Evolutionary conservation across 352 stramenopile genomes (phyloP).

Genomic region (Pythium graminicola): DNA sequence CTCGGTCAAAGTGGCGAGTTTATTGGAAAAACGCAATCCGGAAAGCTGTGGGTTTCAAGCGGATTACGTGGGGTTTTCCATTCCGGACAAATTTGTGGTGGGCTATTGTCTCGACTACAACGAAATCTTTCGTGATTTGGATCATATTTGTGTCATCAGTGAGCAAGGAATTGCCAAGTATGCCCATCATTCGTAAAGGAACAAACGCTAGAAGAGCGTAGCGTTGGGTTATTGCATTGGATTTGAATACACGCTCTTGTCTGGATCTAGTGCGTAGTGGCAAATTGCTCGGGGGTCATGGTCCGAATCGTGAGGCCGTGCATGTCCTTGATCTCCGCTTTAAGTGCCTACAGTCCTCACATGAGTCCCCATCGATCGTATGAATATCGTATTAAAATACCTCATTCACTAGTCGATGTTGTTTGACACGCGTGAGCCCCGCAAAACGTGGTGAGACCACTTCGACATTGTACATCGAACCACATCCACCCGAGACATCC

Average conservation of each 20-base stretch:
- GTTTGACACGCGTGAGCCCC: conserved; percentile 79
- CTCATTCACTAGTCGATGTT: conserved; percentile 85
- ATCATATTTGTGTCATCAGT: conserved; percentile 95
- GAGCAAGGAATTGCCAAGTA: conserved; percentile 88
- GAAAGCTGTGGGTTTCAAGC: conserved; percentile 86
- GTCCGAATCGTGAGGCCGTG: conserved; percentile 80
- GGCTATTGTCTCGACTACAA: conserved; percentile 98
- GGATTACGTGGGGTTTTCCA: conserved; percentile 95
- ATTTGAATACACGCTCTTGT: not conserved
- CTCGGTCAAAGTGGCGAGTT: conserved; percentile 85
- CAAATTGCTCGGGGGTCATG: conserved; percentile 70
- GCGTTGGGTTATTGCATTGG: not conserved
- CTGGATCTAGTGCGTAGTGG: conserved; percentile 39
- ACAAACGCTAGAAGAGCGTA: no score
- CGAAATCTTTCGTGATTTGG: conserved; percentile 93
- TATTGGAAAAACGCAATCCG: conserved; percentile 93
- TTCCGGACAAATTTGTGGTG: conserved; percentile 94
- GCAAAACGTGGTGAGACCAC: conserved; percentile 73
- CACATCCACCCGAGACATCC: conserved; percentile 85
- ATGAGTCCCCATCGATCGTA: not conserved
- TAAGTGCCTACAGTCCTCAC: conserved; percentile 42
- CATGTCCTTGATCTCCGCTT: conserved; percentile 84
- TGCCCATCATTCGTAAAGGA: conserved; percentile 40
- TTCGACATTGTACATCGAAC: conserved; percentile 86
- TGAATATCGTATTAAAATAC: conserved; percentile 20